These are phyloP conservation scores for Lachnellula willkommii DNA, from an alignment of 2,329 filamentous ascomycete genomes.

Conservation along the genomic window DNA sequence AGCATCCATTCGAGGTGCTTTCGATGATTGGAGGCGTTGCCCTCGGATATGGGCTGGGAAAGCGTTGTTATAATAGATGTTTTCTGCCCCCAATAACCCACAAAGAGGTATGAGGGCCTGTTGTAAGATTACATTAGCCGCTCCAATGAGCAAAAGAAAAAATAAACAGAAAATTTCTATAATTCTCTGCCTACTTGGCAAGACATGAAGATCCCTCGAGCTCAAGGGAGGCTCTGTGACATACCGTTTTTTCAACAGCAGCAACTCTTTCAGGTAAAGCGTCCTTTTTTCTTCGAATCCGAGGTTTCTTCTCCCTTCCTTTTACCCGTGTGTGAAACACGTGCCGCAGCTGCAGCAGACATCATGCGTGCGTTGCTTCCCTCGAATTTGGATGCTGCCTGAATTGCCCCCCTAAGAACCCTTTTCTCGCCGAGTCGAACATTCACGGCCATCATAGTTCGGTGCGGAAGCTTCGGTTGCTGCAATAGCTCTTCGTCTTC, in stretches of 20 bases:
- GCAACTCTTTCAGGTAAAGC: slow-evolving; percentile 11
- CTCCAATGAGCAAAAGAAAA: slow-evolving; percentile 17
- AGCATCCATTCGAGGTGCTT: slow-evolving; percentile 19
- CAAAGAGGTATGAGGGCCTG: slow-evolving; percentile 18
- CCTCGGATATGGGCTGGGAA: slow-evolving; percentile 25
- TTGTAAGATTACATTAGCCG: slow-evolving; percentile 27
- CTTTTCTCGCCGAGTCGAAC: slow-evolving; percentile 61
- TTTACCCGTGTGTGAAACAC: slow-evolving; percentile 10
- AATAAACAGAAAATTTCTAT: slow-evolving; percentile 11
- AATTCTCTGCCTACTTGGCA: slow-evolving; percentile 1
- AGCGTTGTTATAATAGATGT: slow-evolving; percentile 22
- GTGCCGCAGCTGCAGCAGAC: not conserved
- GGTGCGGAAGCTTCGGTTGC: slow-evolving; percentile 28
- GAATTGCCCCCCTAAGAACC: slow-evolving; percentile 45
- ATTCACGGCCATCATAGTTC: slow-evolving; percentile 49
- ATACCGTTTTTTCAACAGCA: slow-evolving; percentile 7
- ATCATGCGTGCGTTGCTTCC: slow-evolving; percentile 33
- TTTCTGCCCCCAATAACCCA: slow-evolving; percentile 9
- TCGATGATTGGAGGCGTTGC: slow-evolving; percentile 26
- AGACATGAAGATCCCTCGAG: not conserved
- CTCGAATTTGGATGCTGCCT: slow-evolving; percentile 31
- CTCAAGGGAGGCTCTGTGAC: slow-evolving; percentile 10
- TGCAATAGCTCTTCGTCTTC: slow-evolving; percentile 42
- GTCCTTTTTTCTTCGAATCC: slow-evolving; percentile 20
- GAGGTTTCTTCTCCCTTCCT: slow-evolving; percentile 16